Conservation (phyloP, 1,284 basidiomycete species). For the Heliocybe sulcata region DNA sequence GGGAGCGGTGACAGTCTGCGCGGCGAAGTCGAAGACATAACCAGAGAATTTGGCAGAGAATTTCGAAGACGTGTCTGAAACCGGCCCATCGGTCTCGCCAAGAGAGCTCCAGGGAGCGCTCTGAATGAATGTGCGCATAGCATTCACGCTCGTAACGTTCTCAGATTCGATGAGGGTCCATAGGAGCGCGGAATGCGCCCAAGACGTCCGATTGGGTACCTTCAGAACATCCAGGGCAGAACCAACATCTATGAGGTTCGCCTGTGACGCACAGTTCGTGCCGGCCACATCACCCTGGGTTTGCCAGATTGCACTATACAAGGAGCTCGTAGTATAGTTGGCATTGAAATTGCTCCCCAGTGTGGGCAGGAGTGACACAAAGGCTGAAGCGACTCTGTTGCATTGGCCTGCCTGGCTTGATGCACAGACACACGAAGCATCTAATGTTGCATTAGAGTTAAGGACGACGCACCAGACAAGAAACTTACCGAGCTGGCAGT, state of each 20-base stretch:
- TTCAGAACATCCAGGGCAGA: constrained; percentile 29
- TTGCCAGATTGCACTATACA: constrained; percentile 43
- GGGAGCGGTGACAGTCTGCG: constrained; percentile 39
- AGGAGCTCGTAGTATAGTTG: constrained; percentile 34
- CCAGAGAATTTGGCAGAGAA: constrained; percentile 41
- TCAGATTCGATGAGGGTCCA: constrained; percentile 51
- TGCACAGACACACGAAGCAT: constrained; percentile 57
- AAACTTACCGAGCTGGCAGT: constrained; percentile 48
- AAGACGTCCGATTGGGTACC: constrained; percentile 42
- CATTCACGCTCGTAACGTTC: constrained; percentile 28
- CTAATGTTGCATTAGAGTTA: constrained; percentile 21
- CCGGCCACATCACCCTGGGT: constrained; percentile 33
- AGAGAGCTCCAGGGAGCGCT: constrained; percentile 40
- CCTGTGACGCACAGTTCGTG: constrained; percentile 42
- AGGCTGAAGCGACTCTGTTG: constrained; percentile 43
- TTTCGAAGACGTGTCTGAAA: constrained; percentile 16
- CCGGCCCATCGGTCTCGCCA: constrained; percentile 31
- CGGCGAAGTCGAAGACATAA: constrained; percentile 51
- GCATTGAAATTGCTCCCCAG: constrained; percentile 41
- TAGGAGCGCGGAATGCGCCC: constrained; percentile 51
- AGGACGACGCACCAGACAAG: neutral
- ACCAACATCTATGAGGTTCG: constrained; percentile 48
- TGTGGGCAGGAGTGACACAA: constrained; percentile 39
- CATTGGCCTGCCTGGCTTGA: constrained; percentile 34
- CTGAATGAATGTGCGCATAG: constrained; percentile 37